Base-by-base conservation (phyloP, 2,329 filamentous ascomycete species). In the Pseudogymnoascus destructans region DNA sequence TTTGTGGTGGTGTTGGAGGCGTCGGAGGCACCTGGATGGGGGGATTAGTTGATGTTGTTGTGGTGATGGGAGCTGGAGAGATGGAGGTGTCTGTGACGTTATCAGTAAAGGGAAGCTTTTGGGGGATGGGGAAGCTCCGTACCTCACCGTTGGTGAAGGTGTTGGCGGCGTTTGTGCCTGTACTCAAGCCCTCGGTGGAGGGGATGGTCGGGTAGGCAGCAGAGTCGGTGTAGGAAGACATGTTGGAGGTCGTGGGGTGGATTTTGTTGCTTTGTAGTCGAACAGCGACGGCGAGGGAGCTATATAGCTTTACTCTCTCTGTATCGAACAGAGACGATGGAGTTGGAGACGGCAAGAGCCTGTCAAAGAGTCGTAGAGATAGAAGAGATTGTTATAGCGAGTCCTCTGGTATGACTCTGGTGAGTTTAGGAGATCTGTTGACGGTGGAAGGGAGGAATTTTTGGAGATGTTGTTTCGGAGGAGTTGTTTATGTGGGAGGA, bases 1-100 rank as follows among this genome's bases (percentile, higher is more conserved):
- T 67, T 68, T 58, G 66, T 62, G 49, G 68, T 63, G 36, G 68
- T 63, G 60, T 64, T 65, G 52, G 64, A 62, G n/a, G 68, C 66
- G 57, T 67, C 63, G 35, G 66, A 63, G 54, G 66, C 63, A 63
- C 65, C 67, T 68, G 38, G 40, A 61, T 46, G 36, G 54, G 54
- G 21, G 62, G 57, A 61, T 68, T 59, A 68, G 63, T 62, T 60
- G 64, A 59, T 58, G 63, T 56, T 42, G 38, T 23, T 13, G 38
- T 42, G 19, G 19, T 42, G 19, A 1, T 42, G 17, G 38, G 38
- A 42, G 38, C 38, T 42, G 19, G 1, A 3, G 38, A 21, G 38
- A 5, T 7, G 19, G 11, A n/a, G 38, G 5, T 7, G 11, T 42
- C 38, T 42, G 38, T 42, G 38, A 42, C 38, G 38, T 42, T 42